These are phyloP conservation scores for Isabelozyma gotoi DNA, from an alignment of 805 yeast genomes.

Conservation along the genomic window DNA sequence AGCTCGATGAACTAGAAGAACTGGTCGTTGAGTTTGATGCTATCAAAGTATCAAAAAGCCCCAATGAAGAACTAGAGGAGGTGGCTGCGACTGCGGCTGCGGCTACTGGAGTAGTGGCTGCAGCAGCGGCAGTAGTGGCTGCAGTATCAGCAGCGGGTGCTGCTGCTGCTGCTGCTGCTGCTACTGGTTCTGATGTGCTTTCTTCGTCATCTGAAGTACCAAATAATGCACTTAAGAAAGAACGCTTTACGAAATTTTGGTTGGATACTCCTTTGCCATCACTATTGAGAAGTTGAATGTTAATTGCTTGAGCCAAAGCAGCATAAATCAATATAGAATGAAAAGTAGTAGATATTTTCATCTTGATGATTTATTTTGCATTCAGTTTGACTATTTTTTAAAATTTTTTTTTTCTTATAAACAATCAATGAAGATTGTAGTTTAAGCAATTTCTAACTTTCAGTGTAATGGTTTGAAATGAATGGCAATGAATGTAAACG, in stretches of 20 bases:
- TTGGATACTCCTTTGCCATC: conserved; percentile 3
- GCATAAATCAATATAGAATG: conserved; percentile 22
- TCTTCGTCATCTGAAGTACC: not conserved
- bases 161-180: not conserved
- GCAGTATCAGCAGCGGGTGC: conserved; percentile 6
- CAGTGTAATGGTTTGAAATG: not conserved
- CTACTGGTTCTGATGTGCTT: not conserved
- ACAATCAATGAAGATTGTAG: not conserved
- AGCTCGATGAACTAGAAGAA: conserved; percentile 2
- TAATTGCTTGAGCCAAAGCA: conserved; percentile 17
- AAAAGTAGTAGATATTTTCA: conserved; percentile 24
- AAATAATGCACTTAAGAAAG: conserved; percentile 3
- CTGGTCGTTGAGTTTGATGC: not conserved
- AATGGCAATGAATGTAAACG: not conserved
- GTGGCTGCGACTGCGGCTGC: not conserved
- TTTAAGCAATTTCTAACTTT: not conserved
- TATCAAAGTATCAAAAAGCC: not conserved
- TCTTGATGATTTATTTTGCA: conserved; percentile 5
- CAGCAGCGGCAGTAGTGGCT: not conserved
- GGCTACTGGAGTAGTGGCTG: not conserved
- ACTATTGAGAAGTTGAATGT: conserved; percentile 6
- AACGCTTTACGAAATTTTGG: conserved; percentile 5
- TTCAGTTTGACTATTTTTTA: no score
- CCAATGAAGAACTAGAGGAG: no score
- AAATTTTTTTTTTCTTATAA: not conserved